Conservation (phyloP, 257 asterid genomes). For the Solanum dulcamara region DNA sequence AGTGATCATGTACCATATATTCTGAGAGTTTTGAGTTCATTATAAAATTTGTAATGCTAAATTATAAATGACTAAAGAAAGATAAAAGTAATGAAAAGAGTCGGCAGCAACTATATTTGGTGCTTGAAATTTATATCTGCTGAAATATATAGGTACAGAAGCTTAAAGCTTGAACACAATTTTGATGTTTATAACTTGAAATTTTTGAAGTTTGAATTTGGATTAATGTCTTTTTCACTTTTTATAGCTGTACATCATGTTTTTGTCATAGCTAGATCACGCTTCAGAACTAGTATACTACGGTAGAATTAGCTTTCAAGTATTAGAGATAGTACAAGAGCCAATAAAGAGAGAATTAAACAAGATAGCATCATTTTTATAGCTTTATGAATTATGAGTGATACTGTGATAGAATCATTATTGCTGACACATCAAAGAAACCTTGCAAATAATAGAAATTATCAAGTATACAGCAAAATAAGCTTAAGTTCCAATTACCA, state of each 20-base stretch:
- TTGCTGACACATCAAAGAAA: not conserved
- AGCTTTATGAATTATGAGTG: no score
- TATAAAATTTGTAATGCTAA: not conserved
- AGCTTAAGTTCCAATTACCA: not conserved
- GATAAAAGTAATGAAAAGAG: not conserved
- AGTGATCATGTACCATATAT: not conserved
- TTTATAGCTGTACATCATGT: not conserved
- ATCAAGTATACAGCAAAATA: not conserved
- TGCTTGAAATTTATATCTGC: not conserved
- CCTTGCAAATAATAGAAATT: not conserved
- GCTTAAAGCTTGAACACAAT: not conserved
- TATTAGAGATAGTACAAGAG: not conserved
- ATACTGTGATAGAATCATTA: not conserved
- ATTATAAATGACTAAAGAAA: not conserved
- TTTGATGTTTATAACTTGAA: not conserved
- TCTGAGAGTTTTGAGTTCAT: not conserved
- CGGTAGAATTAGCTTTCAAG: not conserved
- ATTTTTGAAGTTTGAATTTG: not conserved
- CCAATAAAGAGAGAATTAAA: not conserved
- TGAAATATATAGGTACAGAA: not conserved
- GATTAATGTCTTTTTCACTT: not conserved
- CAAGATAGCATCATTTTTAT: not conserved
- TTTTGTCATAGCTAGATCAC: not conserved
- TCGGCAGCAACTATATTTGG: not conserved
- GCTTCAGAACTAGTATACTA: not conserved